A percentile compares a stretch with the other conserved stretches of the same genome.
These are phyloP conservation scores for Aspergillaceae sp. DNA, from an alignment of 2,329 filamentous ascomycete genomes.

Conservation along the genomic window DNA sequence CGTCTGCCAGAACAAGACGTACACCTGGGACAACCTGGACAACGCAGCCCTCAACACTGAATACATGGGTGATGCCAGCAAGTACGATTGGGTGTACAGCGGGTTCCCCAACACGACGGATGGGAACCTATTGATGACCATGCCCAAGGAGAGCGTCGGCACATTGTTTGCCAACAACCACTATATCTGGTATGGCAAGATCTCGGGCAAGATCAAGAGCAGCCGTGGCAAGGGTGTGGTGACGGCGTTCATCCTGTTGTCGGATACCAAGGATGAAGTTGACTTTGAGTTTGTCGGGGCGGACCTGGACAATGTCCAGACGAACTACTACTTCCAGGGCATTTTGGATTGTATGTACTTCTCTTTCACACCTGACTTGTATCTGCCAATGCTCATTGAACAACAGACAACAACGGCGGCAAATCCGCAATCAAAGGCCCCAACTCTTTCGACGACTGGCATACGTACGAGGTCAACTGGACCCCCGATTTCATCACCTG, in stretches of 20 bases:
- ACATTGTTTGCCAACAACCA: slow-evolving; percentile 75
- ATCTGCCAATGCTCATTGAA: slow-evolving; percentile 44
- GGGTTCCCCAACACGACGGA: slow-evolving; percentile 58
- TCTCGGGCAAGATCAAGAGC: slow-evolving; percentile 76
- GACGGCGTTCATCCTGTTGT: slow-evolving; percentile 93
- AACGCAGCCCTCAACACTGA: slow-evolving; percentile 62
- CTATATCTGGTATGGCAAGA: slow-evolving; percentile 97
- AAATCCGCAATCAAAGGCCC: slow-evolving; percentile 57
- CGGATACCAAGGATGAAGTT: slow-evolving; percentile 95
- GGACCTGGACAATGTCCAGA: slow-evolving; percentile 69
- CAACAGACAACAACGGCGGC: slow-evolving; percentile 63
- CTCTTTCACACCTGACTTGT: background rate
- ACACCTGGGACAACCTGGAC: slow-evolving; percentile 65
- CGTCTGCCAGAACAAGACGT: slow-evolving; percentile 65
- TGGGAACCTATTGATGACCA: slow-evolving; percentile 71
- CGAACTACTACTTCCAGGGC: slow-evolving; percentile 96
- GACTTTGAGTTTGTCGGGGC: slow-evolving; percentile 91
- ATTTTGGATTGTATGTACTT: slow-evolving; percentile 69
- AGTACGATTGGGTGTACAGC: slow-evolving; percentile 80
- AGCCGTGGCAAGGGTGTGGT: slow-evolving; percentile 80
- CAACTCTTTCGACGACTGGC: slow-evolving; percentile 62
- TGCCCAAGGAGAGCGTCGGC: slow-evolving; percentile 76
- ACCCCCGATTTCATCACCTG: slow-evolving; percentile 76
- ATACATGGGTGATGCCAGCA: slow-evolving; percentile 76
- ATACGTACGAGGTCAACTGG: slow-evolving; percentile 93